Evolutionary conservation across 768 basidiomycete genomes (phyloP).

Genomic region (Mycena albidolilacea): DNA sequence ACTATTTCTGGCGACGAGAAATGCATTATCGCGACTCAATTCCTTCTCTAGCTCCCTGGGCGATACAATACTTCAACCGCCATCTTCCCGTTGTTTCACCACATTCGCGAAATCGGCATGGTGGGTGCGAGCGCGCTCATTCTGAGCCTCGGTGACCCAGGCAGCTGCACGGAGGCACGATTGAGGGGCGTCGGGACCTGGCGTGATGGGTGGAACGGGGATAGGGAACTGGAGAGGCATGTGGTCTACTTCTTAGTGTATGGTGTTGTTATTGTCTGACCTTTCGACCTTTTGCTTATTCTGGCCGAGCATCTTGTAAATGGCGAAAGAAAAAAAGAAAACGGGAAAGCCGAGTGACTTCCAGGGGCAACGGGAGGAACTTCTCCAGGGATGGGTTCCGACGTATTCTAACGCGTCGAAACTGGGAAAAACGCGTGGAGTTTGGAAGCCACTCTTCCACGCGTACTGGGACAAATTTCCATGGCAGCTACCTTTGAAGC

Average conservation of each 20-base stretch:
- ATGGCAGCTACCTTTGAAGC: background rate
- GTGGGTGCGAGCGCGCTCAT: background rate
- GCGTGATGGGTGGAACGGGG: background rate
- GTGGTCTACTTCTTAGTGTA: background rate
- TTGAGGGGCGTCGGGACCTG: background rate
- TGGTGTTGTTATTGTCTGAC: background rate
- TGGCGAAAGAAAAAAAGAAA: background rate
- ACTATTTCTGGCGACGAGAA: background rate
- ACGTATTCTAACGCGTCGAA: slow-evolving; percentile 7
- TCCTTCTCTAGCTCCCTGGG: too few species aligned
- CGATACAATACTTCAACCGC: too few species aligned
- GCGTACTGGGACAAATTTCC: slow-evolving; percentile 4
- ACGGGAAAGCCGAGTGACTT: slow-evolving; percentile 10
- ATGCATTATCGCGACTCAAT: too few species aligned
- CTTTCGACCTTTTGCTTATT: background rate
- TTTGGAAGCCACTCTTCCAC: background rate
- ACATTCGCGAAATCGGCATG: too few species aligned
- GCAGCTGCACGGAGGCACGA: background rate
- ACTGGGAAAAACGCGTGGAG: background rate
- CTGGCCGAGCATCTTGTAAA: background rate
- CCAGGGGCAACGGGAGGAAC: background rate
- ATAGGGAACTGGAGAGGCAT: too few species aligned
- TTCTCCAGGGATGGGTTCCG: background rate
- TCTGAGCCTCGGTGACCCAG: background rate
- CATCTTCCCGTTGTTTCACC: too few species aligned